Evolutionary conservation across 495 filamentous ascomycete species (phyloP).

Genomic region (Lepraria neglecta): DNA sequence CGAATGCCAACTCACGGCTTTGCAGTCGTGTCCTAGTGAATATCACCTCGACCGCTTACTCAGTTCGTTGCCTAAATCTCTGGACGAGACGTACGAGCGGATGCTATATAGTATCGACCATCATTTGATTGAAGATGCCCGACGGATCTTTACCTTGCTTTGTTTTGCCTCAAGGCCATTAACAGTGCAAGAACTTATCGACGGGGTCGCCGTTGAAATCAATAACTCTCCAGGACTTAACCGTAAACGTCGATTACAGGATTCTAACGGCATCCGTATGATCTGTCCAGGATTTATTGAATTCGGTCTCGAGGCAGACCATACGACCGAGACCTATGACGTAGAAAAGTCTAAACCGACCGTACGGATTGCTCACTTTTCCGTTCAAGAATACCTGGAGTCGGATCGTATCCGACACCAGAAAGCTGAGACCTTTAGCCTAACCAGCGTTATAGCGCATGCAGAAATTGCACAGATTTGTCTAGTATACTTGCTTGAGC

Average conservation of each 20-base stretch:
- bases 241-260: slow-evolving; percentile 24
- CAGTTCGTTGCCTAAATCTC: slow-evolving; percentile 30
- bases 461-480: slow-evolving; percentile 33
- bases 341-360: neutral
- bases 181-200: slow-evolving; percentile 33
- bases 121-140: slow-evolving; percentile 30
- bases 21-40: slow-evolving; percentile 28
- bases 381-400: slow-evolving; percentile 39
- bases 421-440: slow-evolving; percentile 26
- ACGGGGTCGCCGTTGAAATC: slow-evolving; percentile 32
- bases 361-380: slow-evolving; percentile 37
- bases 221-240: slow-evolving; percentile 24
- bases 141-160: slow-evolving; percentile 34
- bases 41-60: slow-evolving; percentile 31
- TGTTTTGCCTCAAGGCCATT: slow-evolving; percentile 33
- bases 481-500: slow-evolving; percentile 34
- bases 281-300: slow-evolving; percentile 33
- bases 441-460: slow-evolving; percentile 28
- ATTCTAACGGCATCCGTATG: slow-evolving; percentile 24
- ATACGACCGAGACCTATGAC: slow-evolving; percentile 21
- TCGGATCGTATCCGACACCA: slow-evolving; percentile 32
- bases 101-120: slow-evolving; percentile 32
- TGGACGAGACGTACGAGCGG: slow-evolving; percentile 37
- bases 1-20: slow-evolving; percentile 34
- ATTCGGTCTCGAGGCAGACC: neutral